A percentile compares a stretch with the other conserved stretches of the same genome.
Conservation (phyloP, 2,329 filamentous ascomycete genomes). For the Epichloe sp. region DNA sequence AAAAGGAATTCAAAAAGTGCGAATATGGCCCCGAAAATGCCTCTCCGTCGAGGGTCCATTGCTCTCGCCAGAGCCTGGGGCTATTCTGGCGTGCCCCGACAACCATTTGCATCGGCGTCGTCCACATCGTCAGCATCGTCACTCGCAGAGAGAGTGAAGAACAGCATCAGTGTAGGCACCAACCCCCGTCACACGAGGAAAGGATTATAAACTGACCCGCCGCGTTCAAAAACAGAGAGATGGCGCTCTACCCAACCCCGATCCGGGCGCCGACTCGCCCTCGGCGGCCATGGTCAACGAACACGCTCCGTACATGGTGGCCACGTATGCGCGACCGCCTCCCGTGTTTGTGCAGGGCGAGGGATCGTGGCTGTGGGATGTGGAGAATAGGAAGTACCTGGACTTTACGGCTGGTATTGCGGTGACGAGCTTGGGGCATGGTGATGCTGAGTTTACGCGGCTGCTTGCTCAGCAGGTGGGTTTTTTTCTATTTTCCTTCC, state of each 20-base stretch:
- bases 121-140: conserved; percentile 18
- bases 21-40: conserved; percentile 27
- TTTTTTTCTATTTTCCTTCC: background rate
- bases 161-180: conserved; percentile 19
- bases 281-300: conserved; percentile 63
- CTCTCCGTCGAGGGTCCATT: conserved; percentile 25
- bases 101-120: conserved; percentile 10
- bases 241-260: conserved; percentile 45
- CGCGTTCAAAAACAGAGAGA: conserved; percentile 13
- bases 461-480: conserved; percentile 65
- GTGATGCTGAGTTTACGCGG: conserved; percentile 63
- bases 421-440: conserved; percentile 85
- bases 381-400: conserved; percentile 78
- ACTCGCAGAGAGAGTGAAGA: conserved; percentile 19
- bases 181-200: background rate
- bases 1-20: background rate
- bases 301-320: conserved; percentile 80
- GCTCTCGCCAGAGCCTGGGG: conserved; percentile 13
- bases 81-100: background rate
- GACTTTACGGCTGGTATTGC: conserved; percentile 96
- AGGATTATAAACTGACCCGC: background rate
- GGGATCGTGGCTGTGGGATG: conserved; percentile 80
- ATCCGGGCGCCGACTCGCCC: conserved; percentile 59
- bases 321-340: conserved; percentile 81
- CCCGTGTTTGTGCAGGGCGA: conserved; percentile 82